Conservation (phyloP, 345 rosid species). For the Euclidium syriacum region DNA sequence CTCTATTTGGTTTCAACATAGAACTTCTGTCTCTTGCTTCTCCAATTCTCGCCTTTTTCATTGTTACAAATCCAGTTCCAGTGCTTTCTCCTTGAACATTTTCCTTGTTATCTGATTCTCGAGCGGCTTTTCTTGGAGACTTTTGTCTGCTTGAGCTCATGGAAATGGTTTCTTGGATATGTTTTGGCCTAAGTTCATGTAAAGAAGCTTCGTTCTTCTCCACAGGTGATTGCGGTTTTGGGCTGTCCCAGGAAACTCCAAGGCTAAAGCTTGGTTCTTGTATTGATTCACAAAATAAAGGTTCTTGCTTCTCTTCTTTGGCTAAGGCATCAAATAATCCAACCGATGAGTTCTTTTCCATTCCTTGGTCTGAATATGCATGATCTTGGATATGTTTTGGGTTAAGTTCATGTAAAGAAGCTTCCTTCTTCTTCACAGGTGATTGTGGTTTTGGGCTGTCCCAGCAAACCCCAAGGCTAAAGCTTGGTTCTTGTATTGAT, state of each 20-base stretch:
- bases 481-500: background rate
- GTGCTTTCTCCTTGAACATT: conserved; percentile 24
- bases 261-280: background rate
- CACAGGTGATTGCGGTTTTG: conserved; percentile 7
- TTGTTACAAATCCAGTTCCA: conserved; percentile 49
- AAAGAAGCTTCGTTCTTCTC: conserved; percentile 17
- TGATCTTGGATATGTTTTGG: conserved; percentile 16
- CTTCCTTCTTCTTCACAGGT: conserved; percentile 15
- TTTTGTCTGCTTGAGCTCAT: conserved; percentile 1
- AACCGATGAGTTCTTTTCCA: background rate
- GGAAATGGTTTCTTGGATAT: conserved; percentile 9
- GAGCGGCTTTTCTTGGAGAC: background rate
- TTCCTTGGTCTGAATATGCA: conserved; percentile 5
- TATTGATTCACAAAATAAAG: background rate
- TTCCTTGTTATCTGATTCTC: conserved; percentile 23
- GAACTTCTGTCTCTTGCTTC: conserved; percentile 29
- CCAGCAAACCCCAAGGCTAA: background rate
- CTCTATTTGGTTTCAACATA: background rate
- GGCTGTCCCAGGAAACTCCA: background rate
- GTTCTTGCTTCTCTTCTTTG: conserved; percentile 18
- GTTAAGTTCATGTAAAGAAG: conserved; percentile 15
- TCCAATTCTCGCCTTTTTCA: conserved; percentile 33
- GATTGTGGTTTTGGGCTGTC: conserved; percentile 5
- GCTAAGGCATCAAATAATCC: background rate
- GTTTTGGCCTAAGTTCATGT: conserved; percentile 18